phyloP scores from a whole-genome alignment of 768 basidiomycete species.

The Suillus spraguei region DNA sequence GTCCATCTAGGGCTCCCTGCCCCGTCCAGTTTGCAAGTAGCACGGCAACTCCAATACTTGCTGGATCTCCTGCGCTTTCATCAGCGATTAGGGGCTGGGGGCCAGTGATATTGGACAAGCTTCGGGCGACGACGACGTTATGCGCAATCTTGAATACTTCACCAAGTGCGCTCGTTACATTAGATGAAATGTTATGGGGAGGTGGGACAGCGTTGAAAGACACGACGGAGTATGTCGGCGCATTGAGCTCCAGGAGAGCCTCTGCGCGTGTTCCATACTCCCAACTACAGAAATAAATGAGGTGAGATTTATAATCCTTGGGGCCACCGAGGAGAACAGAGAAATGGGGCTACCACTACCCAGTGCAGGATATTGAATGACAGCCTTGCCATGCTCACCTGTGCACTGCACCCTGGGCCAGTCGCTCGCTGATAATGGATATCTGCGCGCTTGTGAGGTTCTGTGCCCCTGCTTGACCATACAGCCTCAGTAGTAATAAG shows the following conservation, averaged over 20 bases:
- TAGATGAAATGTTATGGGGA: slow-evolving; percentile 23
- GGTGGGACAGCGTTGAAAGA: slow-evolving; percentile 31
- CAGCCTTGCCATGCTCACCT: slow-evolving; percentile 32
- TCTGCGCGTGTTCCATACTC: slow-evolving; percentile 54
- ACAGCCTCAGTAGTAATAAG: neutral
- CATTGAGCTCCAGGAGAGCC: slow-evolving; percentile 52
- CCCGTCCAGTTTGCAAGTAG: slow-evolving; percentile 62
- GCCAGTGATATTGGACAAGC: slow-evolving; percentile 43
- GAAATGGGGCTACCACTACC: neutral
- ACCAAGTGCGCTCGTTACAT: slow-evolving; percentile 37
- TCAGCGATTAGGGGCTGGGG: slow-evolving; percentile 63
- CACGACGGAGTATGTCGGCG: slow-evolving; percentile 48
- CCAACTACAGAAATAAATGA: slow-evolving; percentile 40
- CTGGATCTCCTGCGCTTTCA: slow-evolving; percentile 74
- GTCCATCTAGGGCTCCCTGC: slow-evolving; percentile 35
- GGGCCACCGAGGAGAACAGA: neutral
- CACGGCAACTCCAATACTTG: slow-evolving; percentile 74
- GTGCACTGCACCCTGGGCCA: slow-evolving; percentile 44
- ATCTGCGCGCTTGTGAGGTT: slow-evolving; percentile 38
- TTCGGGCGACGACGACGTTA: slow-evolving; percentile 49
- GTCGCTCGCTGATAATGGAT: slow-evolving; percentile 36
- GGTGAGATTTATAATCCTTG: neutral
- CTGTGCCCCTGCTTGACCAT: slow-evolving; percentile 30
- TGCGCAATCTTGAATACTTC: slow-evolving; percentile 61
- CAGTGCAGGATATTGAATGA: neutral